Base-by-base conservation (phyloP, 2,329 filamentous ascomycete genomes). In the Venturia nashicola region DNA sequence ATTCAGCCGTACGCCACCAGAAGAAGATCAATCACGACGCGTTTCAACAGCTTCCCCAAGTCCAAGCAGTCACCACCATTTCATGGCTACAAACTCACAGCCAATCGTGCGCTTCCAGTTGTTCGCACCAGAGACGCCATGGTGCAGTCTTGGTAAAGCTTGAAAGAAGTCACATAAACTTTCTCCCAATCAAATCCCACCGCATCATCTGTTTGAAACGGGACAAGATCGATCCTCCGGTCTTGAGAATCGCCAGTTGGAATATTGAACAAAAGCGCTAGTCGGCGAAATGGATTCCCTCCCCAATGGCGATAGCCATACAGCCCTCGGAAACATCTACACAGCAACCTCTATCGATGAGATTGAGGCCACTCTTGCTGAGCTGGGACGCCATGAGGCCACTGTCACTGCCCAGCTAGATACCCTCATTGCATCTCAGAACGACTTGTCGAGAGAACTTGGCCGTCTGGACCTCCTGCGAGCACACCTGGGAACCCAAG, bases 401-500 rank as follows among this genome's bases (percentile, higher is more conserved):
- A 76, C 82, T 63, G 85, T 97, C 67, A 90, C 88, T 0, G 80
- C 82, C 63, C 87, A 86, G 57, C 85, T 97, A 55, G 85, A 93
- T 74, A 79, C 83, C 62, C 84, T 97, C 62, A 78, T 97, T 60
- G 85, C 87, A 67, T 91, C 90, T 0, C 91, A 97, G 73, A 86
- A 90, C 66, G 89, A 96, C 72, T 84, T 99, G 61, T 88, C 89
- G 23, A 89, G 91, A 68, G 91, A 97, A 71, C 82, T 99, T 61
- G 86, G 86, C 66, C 88, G 93, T 20, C 83, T 99, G 67, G 94
- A 99, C 75, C 82, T 96, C 39, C 83, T 97, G 63, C 89, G 94
- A 68, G 92, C 92, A 51, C 88, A 92, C 67, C 83, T 97, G 40
- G 91, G 91, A 65, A 85, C 91, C 5, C 94, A 97, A 72, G 89